These are phyloP conservation scores for Aspergillus pseudonomiae DNA, from an alignment of 2,329 filamentous ascomycete species.

Conservation along the genomic window DNA sequence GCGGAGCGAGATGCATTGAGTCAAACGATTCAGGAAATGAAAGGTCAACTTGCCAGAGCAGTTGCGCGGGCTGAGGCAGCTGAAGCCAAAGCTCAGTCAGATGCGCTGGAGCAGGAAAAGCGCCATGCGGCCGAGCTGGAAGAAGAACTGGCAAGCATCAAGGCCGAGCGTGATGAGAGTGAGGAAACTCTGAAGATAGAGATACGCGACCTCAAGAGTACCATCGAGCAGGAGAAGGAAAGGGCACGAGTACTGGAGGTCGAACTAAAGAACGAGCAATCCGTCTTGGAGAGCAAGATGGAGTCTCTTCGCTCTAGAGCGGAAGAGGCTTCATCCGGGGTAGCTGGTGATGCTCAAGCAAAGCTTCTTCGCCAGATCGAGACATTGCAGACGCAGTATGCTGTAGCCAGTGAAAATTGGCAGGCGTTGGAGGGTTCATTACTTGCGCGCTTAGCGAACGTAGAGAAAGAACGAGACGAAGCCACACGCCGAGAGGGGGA, in stretches of 20 bases:
- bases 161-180: constrained; percentile 76
- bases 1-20: constrained; percentile 67
- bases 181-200: constrained; percentile 72
- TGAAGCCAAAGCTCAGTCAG: constrained; percentile 67
- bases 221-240: constrained; percentile 72
- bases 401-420: constrained; percentile 95
- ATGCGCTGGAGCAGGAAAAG: constrained; percentile 69
- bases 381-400: constrained; percentile 92
- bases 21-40: constrained; percentile 68
- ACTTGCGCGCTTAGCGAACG: constrained; percentile 70
- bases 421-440: constrained; percentile 90
- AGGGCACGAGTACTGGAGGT: constrained; percentile 68
- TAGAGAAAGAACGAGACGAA: constrained; percentile 93
- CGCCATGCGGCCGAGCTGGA: constrained; percentile 58
- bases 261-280: constrained; percentile 78
- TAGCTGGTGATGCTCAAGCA: constrained; percentile 78
- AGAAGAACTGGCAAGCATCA: constrained; percentile 65
- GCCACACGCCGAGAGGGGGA: constrained; percentile 80
- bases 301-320: constrained; percentile 82
- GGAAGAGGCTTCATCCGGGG: constrained; percentile 85
- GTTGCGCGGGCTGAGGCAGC: constrained; percentile 67
- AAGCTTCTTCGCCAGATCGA: constrained; percentile 93
- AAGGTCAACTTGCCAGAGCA: constrained; percentile 69
- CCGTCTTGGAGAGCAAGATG: constrained; percentile 80
- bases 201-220: constrained; percentile 71